Conservation (phyloP, 345 rosid genomes). For the Camelina hispida region DNA sequence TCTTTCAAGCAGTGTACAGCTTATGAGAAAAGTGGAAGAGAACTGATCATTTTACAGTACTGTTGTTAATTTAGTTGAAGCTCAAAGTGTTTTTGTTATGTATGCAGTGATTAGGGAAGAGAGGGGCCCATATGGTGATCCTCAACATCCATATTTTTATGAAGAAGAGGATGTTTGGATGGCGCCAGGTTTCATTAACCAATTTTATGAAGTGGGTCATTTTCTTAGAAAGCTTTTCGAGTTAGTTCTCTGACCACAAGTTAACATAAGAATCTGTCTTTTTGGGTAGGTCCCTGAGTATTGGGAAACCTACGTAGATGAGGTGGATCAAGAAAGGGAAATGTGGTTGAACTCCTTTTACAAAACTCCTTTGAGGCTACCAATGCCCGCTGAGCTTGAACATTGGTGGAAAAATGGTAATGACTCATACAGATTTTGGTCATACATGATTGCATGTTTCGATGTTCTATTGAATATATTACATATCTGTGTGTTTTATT, state of each 20-base stretch:
- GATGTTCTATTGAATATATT: background rate
- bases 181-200: slow-evolving; percentile 97
- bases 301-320: slow-evolving; percentile 86
- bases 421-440: slow-evolving; percentile 15
- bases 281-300: slow-evolving; percentile 79
- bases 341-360: slow-evolving; percentile 97
- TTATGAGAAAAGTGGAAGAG: slow-evolving; percentile 5
- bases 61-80: slow-evolving; percentile 14
- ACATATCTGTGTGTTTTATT: background rate
- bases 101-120: slow-evolving; percentile 91
- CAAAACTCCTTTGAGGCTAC: slow-evolving; percentile 87
- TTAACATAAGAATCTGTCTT: slow-evolving; percentile 28
- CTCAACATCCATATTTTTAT: slow-evolving; percentile 88
- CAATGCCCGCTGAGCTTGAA: slow-evolving; percentile 98
- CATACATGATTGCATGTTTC: slow-evolving; percentile 22
- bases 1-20: background rate
- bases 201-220: slow-evolving; percentile 74
- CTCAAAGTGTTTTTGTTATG: slow-evolving; percentile 7
- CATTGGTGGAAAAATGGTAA: slow-evolving; percentile 89
- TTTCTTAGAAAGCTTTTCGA: slow-evolving; percentile 24
- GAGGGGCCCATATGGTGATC: slow-evolving; percentile 88
- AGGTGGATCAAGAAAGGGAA: slow-evolving; percentile 89
- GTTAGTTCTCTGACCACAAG: slow-evolving; percentile 29
- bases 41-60: background rate
- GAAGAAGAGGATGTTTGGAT: slow-evolving; percentile 98